Percentiles rank a stretch among this genome's conserved stretches.
These are phyloP conservation scores for Trametes cingulata DNA, from an alignment of 768 basidiomycete species.

Conservation along the genomic window DNA sequence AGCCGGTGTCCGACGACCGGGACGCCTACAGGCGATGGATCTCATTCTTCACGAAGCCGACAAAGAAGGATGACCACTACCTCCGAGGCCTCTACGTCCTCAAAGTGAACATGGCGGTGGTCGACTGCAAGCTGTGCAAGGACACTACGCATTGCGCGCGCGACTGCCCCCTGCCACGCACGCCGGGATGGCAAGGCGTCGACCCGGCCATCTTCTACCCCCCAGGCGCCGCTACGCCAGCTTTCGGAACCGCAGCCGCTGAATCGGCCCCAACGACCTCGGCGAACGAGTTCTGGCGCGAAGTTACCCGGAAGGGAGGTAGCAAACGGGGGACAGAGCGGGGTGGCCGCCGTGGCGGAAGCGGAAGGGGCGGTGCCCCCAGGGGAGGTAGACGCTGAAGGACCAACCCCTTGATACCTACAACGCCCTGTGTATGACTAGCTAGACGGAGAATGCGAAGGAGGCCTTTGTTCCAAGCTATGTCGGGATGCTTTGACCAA, in stretches of 20 bases:
- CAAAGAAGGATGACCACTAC: neutral
- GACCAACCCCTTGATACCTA: too few relatives aligned
- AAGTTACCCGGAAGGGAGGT: too few relatives aligned
- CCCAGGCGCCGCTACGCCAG: neutral
- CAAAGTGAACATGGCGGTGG: neutral
- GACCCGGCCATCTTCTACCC: neutral
- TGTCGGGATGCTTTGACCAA: too few relatives aligned
- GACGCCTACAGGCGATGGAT: neutral
- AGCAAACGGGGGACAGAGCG: too few relatives aligned
- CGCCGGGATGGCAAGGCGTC: neutral
- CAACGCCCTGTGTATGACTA: too few relatives aligned
- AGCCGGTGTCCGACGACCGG: neutral
- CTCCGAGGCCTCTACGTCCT: neutral
- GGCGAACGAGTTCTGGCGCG: too few relatives aligned
- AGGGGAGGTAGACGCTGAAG: too few relatives aligned
- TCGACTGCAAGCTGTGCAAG: conserved; percentile 15
- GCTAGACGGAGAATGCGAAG: too few relatives aligned
- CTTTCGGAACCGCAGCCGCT: neutral
- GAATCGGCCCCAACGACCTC: too few relatives aligned
- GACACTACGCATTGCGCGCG: neutral
- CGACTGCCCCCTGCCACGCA: conserved; percentile 1
- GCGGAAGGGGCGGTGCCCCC: too few relatives aligned
- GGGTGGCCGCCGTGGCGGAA: too few relatives aligned
- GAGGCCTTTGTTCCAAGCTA: too few relatives aligned
- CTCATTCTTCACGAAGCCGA: neutral